Evolutionary conservation across 2,329 filamentous ascomycete species (phyloP).

Genomic region (Alternaria brassicae): DNA sequence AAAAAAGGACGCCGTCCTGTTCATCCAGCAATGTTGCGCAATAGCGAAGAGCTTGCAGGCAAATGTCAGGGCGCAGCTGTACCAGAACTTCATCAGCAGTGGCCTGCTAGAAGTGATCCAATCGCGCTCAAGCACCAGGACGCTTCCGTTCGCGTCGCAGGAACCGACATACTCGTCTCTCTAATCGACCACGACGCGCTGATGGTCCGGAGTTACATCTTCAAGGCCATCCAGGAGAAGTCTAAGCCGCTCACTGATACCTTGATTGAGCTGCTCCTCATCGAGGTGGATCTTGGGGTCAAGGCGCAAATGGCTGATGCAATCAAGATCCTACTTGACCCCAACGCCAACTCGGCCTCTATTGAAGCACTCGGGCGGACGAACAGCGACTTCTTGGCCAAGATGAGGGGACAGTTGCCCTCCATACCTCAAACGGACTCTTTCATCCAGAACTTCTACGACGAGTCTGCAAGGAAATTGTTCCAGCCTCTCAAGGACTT

Average conservation of each 20-base stretch:
- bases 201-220: conserved; percentile 92
- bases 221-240: conserved; percentile 88
- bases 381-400: conserved; percentile 72
- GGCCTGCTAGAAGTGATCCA: conserved; percentile 90
- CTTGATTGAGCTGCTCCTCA: conserved; percentile 86
- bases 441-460: conserved; percentile 89
- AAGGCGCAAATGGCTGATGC: conserved; percentile 96
- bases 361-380: conserved; percentile 66
- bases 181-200: conserved; percentile 95
- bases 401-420: conserved; percentile 62
- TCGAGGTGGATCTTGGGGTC: conserved; percentile 91
- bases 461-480: conserved; percentile 80
- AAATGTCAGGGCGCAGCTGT: conserved; percentile 78
- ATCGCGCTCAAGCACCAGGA: conserved; percentile 85
- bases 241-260: conserved; percentile 87
- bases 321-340: conserved; percentile 89
- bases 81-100: conserved; percentile 86
- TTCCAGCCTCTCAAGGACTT: conserved; percentile 88
- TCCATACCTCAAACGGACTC: conserved; percentile 75
- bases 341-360: conserved; percentile 66
- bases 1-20: conserved; percentile 93
- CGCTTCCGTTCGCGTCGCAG: conserved; percentile 84
- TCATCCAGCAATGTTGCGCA: conserved; percentile 94
- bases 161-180: conserved; percentile 90
- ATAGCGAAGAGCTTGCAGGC: conserved; percentile 95